These are phyloP conservation scores for Diaporthe helianthi DNA, from an alignment of 2,329 filamentous ascomycete species.

Conservation along the genomic window DNA sequence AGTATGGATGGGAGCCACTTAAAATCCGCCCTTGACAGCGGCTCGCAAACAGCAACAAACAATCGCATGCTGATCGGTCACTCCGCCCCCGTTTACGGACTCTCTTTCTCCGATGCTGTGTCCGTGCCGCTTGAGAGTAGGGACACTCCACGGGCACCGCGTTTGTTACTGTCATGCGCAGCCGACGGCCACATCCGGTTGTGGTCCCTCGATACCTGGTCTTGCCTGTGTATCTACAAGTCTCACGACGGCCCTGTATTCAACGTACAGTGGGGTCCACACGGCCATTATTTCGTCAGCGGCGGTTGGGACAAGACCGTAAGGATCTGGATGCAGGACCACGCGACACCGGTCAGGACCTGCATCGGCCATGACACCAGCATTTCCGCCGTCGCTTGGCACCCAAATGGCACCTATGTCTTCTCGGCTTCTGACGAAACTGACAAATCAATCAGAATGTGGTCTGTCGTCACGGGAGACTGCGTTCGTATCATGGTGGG, in stretches of 20 bases:
- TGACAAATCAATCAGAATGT: constrained; percentile 95
- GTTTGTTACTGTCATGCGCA: constrained; percentile 85
- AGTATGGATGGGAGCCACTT: constrained; percentile 85
- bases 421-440: constrained; percentile 88
- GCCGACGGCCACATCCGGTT: constrained; percentile 88
- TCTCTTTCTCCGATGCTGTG: constrained; percentile 83
- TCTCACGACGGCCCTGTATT: constrained; percentile 90
- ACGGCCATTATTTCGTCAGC: constrained; percentile 93
- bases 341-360: constrained; percentile 86
- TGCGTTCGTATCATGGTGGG: constrained; percentile 92
- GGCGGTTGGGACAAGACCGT: constrained; percentile 89
- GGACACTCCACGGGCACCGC: constrained; percentile 57
- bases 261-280: constrained; percentile 88
- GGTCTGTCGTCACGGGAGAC: constrained; percentile 86
- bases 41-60: constrained; percentile 62
- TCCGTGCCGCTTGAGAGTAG: constrained; percentile 56
- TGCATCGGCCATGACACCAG: constrained; percentile 92
- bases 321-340: constrained; percentile 90
- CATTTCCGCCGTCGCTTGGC: constrained; percentile 91
- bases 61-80: constrained; percentile 84
- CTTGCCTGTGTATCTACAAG: constrained; percentile 93
- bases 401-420: constrained; percentile 91
- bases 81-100: constrained; percentile 84
- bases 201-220: constrained; percentile 92
- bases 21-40: constrained; percentile 66